Percentiles rank a stretch among this genome's conserved stretches.
These are phyloP conservation scores for Sporothrix brasiliensis DNA, from an alignment of 2,329 filamentous ascomycete genomes.

Conservation along the genomic window DNA sequence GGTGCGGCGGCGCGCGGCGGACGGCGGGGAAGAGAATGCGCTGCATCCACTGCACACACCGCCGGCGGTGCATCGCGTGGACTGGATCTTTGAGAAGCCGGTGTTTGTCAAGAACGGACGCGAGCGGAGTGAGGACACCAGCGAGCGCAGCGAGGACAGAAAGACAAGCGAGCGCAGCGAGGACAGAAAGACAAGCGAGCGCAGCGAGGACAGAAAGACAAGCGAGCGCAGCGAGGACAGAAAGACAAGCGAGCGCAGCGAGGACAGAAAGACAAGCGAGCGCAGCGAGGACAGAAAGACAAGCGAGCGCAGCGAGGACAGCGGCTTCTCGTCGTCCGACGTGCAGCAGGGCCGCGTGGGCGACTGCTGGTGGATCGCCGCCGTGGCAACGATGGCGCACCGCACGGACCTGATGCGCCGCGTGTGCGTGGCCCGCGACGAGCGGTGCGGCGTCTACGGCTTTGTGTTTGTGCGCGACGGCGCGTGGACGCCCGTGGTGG, in stretches of 20 bases:
- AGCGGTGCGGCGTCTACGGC: constrained; percentile 52
- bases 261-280: no score
- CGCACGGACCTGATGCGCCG: constrained; percentile 65
- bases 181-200: neutral
- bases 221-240: neutral
- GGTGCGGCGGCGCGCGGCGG: constrained; percentile 17
- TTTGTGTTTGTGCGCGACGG: constrained; percentile 55
- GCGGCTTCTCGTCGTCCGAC: constrained; percentile 45
- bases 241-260: neutral
- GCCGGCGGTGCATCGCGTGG: constrained; percentile 49
- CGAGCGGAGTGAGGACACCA: neutral
- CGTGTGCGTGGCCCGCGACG: constrained; percentile 68
- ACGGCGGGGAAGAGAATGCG: constrained; percentile 26
- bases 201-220: no score
- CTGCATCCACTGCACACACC: constrained; percentile 39
- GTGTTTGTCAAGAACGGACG: constrained; percentile 49
- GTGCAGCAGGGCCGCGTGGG: constrained; percentile 56
- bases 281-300: neutral
- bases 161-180: neutral
- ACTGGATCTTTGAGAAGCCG: constrained; percentile 61
- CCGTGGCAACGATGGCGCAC: constrained; percentile 68
- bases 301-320: neutral
- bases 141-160: neutral
- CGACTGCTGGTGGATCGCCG: constrained; percentile 75
- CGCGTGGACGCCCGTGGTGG: constrained; percentile 67